These are phyloP conservation scores for Rosa hybrid DNA, from an alignment of 331 rosid species.

Conservation along the genomic window DNA sequence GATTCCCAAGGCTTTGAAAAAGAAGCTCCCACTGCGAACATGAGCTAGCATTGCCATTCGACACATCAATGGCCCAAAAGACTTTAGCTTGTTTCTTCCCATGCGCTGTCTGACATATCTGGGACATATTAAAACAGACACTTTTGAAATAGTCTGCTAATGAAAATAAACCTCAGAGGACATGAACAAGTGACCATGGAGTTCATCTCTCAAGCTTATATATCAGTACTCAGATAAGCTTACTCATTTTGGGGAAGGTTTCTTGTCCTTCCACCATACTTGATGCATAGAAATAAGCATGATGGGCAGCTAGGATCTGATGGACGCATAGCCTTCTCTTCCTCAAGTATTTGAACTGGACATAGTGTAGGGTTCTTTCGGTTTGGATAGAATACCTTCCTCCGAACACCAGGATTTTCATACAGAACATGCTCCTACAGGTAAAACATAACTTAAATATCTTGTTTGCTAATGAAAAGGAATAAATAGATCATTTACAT, in stretches of 20 bases:
- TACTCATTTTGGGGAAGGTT: conserved; percentile 93
- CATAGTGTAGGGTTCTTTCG: conserved; percentile 55
- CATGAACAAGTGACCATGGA: conserved; percentile 9
- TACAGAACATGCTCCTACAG: conserved; percentile 75
- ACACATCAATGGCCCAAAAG: conserved; percentile 84
- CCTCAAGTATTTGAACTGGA: conserved; percentile 77
- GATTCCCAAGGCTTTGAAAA: conserved; percentile 87
- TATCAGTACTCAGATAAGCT: conserved; percentile 19
- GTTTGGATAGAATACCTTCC: conserved; percentile 69
- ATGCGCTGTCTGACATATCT: conserved; percentile 96
- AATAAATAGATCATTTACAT: not conserved
- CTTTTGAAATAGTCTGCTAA: conserved; percentile 6
- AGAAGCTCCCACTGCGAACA: conserved; percentile 84
- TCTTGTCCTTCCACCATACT: conserved; percentile 95
- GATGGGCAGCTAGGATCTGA: conserved; percentile 78
- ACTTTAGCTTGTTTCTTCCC: conserved; percentile 95
- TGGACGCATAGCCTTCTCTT: conserved; percentile 87
- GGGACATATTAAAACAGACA: conserved; percentile 24
- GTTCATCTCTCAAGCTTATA: not conserved
- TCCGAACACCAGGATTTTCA: conserved; percentile 70
- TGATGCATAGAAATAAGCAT: conserved; percentile 83
- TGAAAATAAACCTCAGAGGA: not conserved
- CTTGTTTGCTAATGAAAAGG: conserved; percentile 1
- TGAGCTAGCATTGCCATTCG: conserved; percentile 63
- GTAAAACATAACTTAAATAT: not conserved